Evolutionary conservation across 2,329 filamentous ascomycete genomes (phyloP).

Genomic region (Alternaria dauci): DNA sequence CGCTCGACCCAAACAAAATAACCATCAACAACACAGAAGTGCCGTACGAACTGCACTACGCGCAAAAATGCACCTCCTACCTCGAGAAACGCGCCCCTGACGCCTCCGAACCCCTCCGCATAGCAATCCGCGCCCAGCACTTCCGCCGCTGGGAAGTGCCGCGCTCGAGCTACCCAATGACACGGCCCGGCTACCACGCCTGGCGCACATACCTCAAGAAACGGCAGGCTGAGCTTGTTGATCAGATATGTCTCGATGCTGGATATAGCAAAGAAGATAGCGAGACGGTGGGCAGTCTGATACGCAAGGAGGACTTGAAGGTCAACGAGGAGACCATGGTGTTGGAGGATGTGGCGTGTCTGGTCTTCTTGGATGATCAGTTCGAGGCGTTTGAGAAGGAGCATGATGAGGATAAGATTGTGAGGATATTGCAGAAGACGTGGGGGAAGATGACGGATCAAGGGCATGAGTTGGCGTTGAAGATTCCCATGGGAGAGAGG

Average conservation of each 20-base stretch:
- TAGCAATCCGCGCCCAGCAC: slow-evolving; percentile 86
- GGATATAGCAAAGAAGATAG: slow-evolving; percentile 64
- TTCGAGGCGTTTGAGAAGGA: slow-evolving; percentile 80
- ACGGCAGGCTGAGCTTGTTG: slow-evolving; percentile 70
- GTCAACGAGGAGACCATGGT: slow-evolving; percentile 73
- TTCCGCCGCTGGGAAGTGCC: slow-evolving; percentile 87
- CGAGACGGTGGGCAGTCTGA: slow-evolving; percentile 71
- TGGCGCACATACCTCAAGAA: slow-evolving; percentile 81
- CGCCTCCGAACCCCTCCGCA: slow-evolving; percentile 71
- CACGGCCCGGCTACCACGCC: slow-evolving; percentile 76
- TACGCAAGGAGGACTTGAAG: slow-evolving; percentile 79
- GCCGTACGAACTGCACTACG: slow-evolving; percentile 85
- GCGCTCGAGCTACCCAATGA: slow-evolving; percentile 75
- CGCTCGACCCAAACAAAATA: slow-evolving; percentile 69
- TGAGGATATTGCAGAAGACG: slow-evolving; percentile 58
- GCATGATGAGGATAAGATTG: slow-evolving; percentile 79
- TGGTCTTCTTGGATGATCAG: slow-evolving; percentile 88
- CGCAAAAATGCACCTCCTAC: slow-evolving; percentile 79
- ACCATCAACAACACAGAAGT: slow-evolving; percentile 55
- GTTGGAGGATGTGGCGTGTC: slow-evolving; percentile 84
- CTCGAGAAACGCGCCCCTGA: slow-evolving; percentile 67
- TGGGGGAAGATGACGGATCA: slow-evolving; percentile 53
- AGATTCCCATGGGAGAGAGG: slow-evolving; percentile 45
- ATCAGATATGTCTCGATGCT: slow-evolving; percentile 61
- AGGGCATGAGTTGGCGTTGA: slow-evolving; percentile 46